phyloP scores from a whole-genome alignment of 2,329 filamentous ascomycete genomes.

The Exophiala phaeomuriformis region DNA sequence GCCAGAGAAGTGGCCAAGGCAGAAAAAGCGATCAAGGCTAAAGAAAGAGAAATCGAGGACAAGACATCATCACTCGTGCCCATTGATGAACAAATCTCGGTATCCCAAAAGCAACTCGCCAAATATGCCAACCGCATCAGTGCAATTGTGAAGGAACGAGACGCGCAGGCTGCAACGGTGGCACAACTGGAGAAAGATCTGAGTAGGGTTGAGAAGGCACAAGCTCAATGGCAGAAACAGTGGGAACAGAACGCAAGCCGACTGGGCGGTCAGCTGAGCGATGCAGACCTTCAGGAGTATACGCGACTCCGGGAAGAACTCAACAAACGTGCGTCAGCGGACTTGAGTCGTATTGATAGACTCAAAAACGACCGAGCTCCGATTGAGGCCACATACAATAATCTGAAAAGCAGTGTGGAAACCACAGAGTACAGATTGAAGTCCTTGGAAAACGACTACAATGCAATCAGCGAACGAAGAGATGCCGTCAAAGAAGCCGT shows the following conservation, averaged over 20 bases:
- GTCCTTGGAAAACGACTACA: slow-evolving; percentile 65
- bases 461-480: slow-evolving; percentile 61
- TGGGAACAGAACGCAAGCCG: slow-evolving; percentile 79
- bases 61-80: slow-evolving; percentile 79
- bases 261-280: slow-evolving; percentile 77
- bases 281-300: slow-evolving; percentile 83
- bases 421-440: slow-evolving; percentile 65
- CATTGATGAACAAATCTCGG: slow-evolving; percentile 82
- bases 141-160: slow-evolving; percentile 67
- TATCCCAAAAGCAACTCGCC: slow-evolving; percentile 64
- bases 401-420: slow-evolving; percentile 80
- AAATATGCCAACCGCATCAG: slow-evolving; percentile 61
- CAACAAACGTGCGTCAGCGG: slow-evolving; percentile 69
- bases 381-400: slow-evolving; percentile 84
- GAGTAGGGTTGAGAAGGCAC: slow-evolving; percentile 77
- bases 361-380: slow-evolving; percentile 84
- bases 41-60: slow-evolving; percentile 81
- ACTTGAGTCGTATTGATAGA: slow-evolving; percentile 76
- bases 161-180: slow-evolving; percentile 60
- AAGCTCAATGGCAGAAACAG: slow-evolving; percentile 77
- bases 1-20: slow-evolving; percentile 68
- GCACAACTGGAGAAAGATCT: slow-evolving; percentile 74
- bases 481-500: slow-evolving; percentile 54
- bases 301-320: slow-evolving; percentile 76
- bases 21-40: slow-evolving; percentile 77